Percentiles rank a stretch among this genome's conserved stretches.
These are phyloP conservation scores for Zea mays DNA, from an alignment of 176 grass and related monocot genomes.

Conservation along the genomic window Zm-B73-REFERENCE-NAM-5.0 NC_050104.1:135935001-135935500, in stretches of 20 bases:
- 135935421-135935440: constrained; percentile 86
- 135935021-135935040: neutral
- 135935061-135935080: neutral
- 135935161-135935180: neutral
- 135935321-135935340: constrained; percentile 52
- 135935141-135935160: neutral
- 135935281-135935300: neutral
- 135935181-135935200: neutral
- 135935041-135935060: neutral
- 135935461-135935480: constrained; percentile 61
- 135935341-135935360: constrained; percentile 77
- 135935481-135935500: neutral
- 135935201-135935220: neutral
- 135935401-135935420: constrained; percentile 75
- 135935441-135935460: constrained; percentile 71
- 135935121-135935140: neutral
- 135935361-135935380: constrained; percentile 69
- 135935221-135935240: neutral
- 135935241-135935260: neutral
- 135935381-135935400: constrained; percentile 70
- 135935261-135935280: neutral
- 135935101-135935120: neutral
- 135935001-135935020: neutral
- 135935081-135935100: neutral
- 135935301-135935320: neutral